Conservation (phyloP, 441 rosid species). For the Aquilaria agallochum region DNA sequence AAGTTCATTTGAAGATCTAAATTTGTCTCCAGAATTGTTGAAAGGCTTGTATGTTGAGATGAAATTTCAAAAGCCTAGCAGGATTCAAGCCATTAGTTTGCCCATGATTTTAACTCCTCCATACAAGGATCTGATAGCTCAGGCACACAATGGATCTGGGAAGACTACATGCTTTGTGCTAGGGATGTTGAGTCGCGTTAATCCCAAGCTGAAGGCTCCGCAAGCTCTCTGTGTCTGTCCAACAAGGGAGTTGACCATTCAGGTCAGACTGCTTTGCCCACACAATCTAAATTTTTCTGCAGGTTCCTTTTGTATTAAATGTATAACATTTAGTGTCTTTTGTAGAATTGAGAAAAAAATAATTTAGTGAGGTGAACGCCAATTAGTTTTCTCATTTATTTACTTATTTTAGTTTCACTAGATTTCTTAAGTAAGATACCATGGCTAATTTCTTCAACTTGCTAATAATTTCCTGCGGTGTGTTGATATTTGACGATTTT, state of each 20-base stretch:
- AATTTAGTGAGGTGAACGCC: too few species aligned
- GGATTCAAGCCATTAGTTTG: constrained; percentile 87
- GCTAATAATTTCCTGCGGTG: background rate
- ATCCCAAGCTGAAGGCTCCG: constrained; percentile 50
- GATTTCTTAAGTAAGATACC: too few species aligned
- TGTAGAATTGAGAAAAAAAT: too few species aligned
- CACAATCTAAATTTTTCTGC: background rate
- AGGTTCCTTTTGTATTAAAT: background rate
- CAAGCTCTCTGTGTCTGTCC: constrained; percentile 98
- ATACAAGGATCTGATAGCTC: constrained; percentile 76
- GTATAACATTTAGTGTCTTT: too few species aligned
- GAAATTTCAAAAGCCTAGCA: constrained; percentile 92
- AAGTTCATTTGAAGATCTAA: constrained; percentile 74
- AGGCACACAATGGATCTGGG: constrained; percentile 97
- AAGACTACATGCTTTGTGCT: constrained; percentile 97
- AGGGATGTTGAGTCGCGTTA: constrained; percentile 91
- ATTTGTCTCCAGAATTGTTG: constrained; percentile 66
- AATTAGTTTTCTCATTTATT: background rate
- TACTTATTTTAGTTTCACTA: too few species aligned
- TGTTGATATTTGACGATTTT: background rate
- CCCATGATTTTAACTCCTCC: constrained; percentile 97
- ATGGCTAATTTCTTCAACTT: too few species aligned
- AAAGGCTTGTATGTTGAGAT: constrained; percentile 91
- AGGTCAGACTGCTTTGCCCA: constrained; percentile 37
- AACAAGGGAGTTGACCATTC: constrained; percentile 86